Evolutionary conservation across 78 protist genomes (phyloP), one percentile per base, ranked within the genome.

Genomic region (Anaeramoeba flamelloides): DNA sequence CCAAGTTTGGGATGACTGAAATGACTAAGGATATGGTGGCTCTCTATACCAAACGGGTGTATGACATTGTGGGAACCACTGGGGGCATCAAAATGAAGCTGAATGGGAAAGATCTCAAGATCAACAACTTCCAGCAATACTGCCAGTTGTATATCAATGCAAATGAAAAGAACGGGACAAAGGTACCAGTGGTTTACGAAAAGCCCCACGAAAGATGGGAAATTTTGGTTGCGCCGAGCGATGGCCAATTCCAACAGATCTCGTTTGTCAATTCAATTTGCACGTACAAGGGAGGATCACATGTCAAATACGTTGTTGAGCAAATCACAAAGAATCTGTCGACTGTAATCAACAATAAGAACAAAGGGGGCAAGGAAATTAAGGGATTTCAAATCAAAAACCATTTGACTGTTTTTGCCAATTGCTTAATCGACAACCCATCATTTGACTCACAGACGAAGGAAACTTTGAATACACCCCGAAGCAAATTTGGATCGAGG

Each of bases 381-480:
- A 53, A 53, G 81, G 90, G 87, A 32, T 32, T n/a, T 64, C 88
- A 87, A 53, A 80, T 94, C 82, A 91, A 89, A 77, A 41, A 80
- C 74, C 90, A 88, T 79, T 41, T 94, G 76, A 85, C 78, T 79
- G 37, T 95, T 74, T 98, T 96, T 81, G 87, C 95, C 82, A 94
- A 92, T 84, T 80, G 89, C 38, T 87, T 92, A 64, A 90, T 98
- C 76, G 95, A 90, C 76, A 95, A 98, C 83, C 99, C 99, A n/a
- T 74, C 92, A 22, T 98, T 98, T 83, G 96, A 92, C 82, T 84
- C 93, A 53, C 99, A 97, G 87, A 93, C 93, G 38, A 96, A 96
- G 78, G 96, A 92, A 84, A 88, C 89, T 65, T 83, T 95, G 74
- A 90, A 86, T 12, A 88, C 90, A 1, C 53, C 22, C 38, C 65